Evolutionary conservation across 2,329 filamentous ascomycete genomes (phyloP), one percentile per base, ranked within the genome.

Genomic region (Knufia petricola): DNA sequence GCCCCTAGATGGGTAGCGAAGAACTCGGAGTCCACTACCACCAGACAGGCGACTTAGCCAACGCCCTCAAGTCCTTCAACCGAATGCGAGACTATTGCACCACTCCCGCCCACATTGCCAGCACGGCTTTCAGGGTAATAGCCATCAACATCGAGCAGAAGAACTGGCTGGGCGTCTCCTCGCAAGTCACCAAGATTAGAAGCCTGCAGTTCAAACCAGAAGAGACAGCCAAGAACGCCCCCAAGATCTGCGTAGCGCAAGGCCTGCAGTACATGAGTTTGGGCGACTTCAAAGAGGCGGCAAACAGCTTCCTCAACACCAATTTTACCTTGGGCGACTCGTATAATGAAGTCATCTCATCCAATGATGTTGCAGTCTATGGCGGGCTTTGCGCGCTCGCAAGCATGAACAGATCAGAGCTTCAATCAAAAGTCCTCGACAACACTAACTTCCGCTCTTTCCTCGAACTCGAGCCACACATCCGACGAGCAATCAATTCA

Each of bases 41-140:
- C 65, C 74, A 74, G 31, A 87, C 80, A 13, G 90, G 92, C 48
- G 82, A 89, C 49, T 76, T 90, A 7, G 65, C 69, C 30, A 76
- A 76, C 10, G 87, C 92, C 0, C 77, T 78, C 41, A 89, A 94
- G 55, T 78, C 86, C 1, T 96, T 86, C 63, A 72, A 76, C 54
- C 82, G 84, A 56, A 95, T 96, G 88, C 81, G 92, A 54, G 86
- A 94, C 50, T 90, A 90, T 61, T 87, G 89, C 57, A 92, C 83
- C 49, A 86, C 85, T 0, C 76, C 82, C 2, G 84, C 84, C 55
- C 90, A 98, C 58, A 81, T 95, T 36, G 73, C 85, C 40, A 87
- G 92, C 48, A 86, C 94, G 65, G 79, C 81, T 15, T 81, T 86
- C 61, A 85, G 88, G 52, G 75, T 94, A 24, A 81, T 90, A 53